Evolutionary conservation across 1,284 basidiomycete genomes (phyloP), one percentile per base, ranked within the genome.

Genomic region (Kalmanozyma brasiliensis): DNA sequence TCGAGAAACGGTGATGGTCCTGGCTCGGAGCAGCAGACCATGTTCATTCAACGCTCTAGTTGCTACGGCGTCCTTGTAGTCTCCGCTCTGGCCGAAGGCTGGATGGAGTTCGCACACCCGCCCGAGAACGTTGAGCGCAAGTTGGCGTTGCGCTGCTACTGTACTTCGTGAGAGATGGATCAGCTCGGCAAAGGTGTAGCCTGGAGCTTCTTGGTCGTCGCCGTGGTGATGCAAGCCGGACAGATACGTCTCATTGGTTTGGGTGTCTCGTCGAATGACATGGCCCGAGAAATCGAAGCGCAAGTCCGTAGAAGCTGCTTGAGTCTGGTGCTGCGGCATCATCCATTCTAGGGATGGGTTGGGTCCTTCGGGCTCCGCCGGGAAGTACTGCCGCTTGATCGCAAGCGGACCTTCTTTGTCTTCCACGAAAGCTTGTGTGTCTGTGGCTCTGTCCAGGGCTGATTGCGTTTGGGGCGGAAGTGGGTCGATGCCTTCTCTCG

Each of bases 111-210:
- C 43, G 47, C 60, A 58, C 37, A 94, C 86, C 24, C 87, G 86
- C 0, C 86, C 86, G 0, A 96, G 83, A 0, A 95, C 85, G 9
- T 88, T 87, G 22, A 96, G 85, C 88, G 94, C 93, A 0, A 88
- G 88, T 9, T 90, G 88, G 24, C 93, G 86, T 79, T 97, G 94
- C 10, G 90, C 89, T 8, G 90, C 88, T 0, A 94, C 90, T 0
- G 89, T 91, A 6, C 92, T 94, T 48, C 91, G 85, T 1, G 89
- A 88, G 4, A 95, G 86, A 42, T 92, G 84, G 41, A 94, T 88
- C n/a, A 96, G 86, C 65, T 96, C 94, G 33, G 90, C 88, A 0
- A 95, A 83, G 0, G 92, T 94, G 82, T 96, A 97, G 0, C 94
- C 94, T 0, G 94, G 93, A n/a, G 83, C 70, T 37, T 89, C 89